phyloP scores from a whole-genome alignment of 164 flowering plant species.

The Malania oleifera region DNA sequence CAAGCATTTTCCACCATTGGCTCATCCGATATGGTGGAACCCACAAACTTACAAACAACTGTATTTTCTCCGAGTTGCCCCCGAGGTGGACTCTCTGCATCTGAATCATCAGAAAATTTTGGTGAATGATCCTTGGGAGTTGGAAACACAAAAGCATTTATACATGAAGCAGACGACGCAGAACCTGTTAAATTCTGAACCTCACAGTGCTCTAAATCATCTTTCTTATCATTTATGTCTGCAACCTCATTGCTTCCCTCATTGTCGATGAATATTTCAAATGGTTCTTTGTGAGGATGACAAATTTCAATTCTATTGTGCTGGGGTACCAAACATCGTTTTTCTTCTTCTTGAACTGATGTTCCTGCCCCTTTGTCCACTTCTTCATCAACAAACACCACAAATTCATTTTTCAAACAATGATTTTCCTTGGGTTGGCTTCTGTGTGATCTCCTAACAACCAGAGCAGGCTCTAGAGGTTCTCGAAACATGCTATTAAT shows the following conservation, averaged over 20 bases:
- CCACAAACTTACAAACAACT: slow-evolving; percentile 74
- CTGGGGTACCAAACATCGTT: slow-evolving; percentile 6
- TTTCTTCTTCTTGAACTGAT: slow-evolving; percentile 14
- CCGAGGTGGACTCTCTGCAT: slow-evolving; percentile 23
- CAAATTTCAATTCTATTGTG: slow-evolving; percentile 7
- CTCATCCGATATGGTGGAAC: slow-evolving; percentile 72
- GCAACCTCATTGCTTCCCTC: slow-evolving; percentile 29
- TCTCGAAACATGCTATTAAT: slow-evolving; percentile 88
- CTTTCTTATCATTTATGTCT: slow-evolving; percentile 16
- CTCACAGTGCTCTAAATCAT: slow-evolving; percentile 10
- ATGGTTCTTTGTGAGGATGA: slow-evolving; percentile 34
- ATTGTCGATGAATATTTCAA: slow-evolving; percentile 57
- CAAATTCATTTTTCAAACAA: slow-evolving; percentile 27
- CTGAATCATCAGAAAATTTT: slow-evolving; percentile 32
- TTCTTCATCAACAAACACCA: slow-evolving; percentile 60
- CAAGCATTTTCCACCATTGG: slow-evolving; percentile 85
- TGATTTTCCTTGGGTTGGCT: slow-evolving; percentile 28
- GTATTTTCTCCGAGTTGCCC: slow-evolving; percentile 61
- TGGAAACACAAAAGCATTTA: slow-evolving; percentile 43
- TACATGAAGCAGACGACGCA: slow-evolving; percentile 13
- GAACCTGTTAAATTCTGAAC: slow-evolving; percentile 15
- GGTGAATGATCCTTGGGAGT: slow-evolving; percentile 35
- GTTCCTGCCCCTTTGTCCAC: slow-evolving; percentile 23
- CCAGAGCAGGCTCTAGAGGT: slow-evolving; percentile 57
- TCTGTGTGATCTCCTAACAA: slow-evolving; percentile 30